Base-by-base conservation (phyloP, 2,329 filamentous ascomycete genomes). In the Cladorrhinum sp. region DNA sequence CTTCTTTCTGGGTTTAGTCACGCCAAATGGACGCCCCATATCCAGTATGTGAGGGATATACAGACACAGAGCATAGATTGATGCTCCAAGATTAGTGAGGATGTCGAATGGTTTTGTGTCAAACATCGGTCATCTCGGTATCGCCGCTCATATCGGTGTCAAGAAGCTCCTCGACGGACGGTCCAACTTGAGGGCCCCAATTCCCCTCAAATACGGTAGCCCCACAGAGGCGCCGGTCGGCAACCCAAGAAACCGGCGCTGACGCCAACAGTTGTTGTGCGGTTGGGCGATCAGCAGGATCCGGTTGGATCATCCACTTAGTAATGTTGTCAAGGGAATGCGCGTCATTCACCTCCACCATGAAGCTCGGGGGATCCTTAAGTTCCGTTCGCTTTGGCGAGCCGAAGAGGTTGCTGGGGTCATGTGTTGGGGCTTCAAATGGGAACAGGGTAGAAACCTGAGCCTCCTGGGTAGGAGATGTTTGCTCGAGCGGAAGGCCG, bases 181-280 rank as follows among this genome's bases (percentile, higher is more conserved):
- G 52, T 49, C 59, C 74, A 56, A 83, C 80, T n/a, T 78, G 87
- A 29, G 93, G 93, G 3, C 95, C 95, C 90, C 93, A 99, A 72
- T 91, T 95, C 64, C 95, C 95, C 77, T 99, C 95, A 68, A 90
- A 99, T 57, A 99, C 87, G 0, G 92, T 97, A n/a, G 95, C 95
- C 50, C 92, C 91, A 10, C 92, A 91, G 58, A 89, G 87, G 58
- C 92, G 87, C 64, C 92, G 87, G 55, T 80, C 78, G 58, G 87
- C 84, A 29, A 96, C 89, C 90, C 95, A 99, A 63, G 82, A 83
- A 56, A 96, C 82, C 23, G 92, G 91, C 53, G 87, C 85, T 1
- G 87, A 83, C 50, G 83, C 77, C 51, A 96, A 82, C 10, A 99
- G 77, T 64, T 96, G 84, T 56, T 89, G 82, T 23, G 92, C 84